phyloP scores from a whole-genome alignment of 2,329 filamentous ascomycete genomes.

The Fusarium sp. region DNA sequence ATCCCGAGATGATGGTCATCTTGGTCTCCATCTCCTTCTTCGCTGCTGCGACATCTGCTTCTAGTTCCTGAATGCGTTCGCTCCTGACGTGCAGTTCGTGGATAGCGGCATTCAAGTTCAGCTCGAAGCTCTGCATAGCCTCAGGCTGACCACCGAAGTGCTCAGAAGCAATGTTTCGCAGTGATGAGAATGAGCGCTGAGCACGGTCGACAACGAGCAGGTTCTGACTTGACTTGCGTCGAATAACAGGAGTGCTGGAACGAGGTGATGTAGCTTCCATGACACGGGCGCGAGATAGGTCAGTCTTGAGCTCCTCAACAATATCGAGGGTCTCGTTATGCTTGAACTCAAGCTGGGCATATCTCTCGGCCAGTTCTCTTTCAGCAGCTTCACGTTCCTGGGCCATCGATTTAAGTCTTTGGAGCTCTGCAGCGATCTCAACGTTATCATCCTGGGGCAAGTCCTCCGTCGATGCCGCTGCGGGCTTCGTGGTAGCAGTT shows the following conservation, averaged over 20 bases:
- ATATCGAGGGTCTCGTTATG: constrained; percentile 85
- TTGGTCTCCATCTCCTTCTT: constrained; percentile 98
- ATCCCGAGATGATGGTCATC: constrained; percentile 92
- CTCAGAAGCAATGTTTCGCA: constrained; percentile 87
- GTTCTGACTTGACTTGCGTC: constrained; percentile 92
- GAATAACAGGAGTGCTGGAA: constrained; percentile 79
- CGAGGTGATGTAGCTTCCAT: constrained; percentile 69
- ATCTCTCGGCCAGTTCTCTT: constrained; percentile 76
- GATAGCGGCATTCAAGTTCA: constrained; percentile 91
- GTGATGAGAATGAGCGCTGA: constrained; percentile 87
- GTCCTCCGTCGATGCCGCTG: constrained; percentile 49
- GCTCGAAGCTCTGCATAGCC: constrained; percentile 89
- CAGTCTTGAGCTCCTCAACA: constrained; percentile 89
- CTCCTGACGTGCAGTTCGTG: constrained; percentile 88
- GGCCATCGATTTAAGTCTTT: constrained; percentile 74
- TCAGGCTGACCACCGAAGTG: constrained; percentile 86
- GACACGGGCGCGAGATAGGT: constrained; percentile 80
- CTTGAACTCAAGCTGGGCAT: constrained; percentile 82
- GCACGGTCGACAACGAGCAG: constrained; percentile 88
- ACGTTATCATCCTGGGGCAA: constrained; percentile 52
- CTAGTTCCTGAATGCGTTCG: constrained; percentile 89
- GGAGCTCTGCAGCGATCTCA: constrained; percentile 70
- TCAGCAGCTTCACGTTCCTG: constrained; percentile 81
- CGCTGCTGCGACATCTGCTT: constrained; percentile 81
- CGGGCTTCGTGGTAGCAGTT: constrained; percentile 57